Conservation (phyloP, 2,329 filamentous ascomycete genomes). For the Chaetomium strumarium region DNA sequence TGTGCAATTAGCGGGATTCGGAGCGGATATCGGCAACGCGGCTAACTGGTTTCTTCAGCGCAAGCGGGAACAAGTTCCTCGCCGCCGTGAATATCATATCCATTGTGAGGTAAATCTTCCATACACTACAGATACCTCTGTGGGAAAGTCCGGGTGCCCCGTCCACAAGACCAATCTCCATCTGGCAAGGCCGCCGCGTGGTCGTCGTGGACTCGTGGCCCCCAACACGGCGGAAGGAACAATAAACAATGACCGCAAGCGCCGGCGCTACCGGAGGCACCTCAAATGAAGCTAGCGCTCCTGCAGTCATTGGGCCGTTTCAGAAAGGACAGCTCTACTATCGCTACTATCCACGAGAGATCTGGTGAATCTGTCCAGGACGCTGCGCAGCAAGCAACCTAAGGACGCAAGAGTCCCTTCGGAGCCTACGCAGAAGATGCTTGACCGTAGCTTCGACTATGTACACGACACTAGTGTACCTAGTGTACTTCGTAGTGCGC, state of each 20-base stretch:
- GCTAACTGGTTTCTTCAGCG: no score
- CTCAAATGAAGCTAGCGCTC: neutral
- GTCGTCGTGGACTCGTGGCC: neutral
- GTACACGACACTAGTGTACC: neutral
- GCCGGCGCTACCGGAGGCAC: constrained; percentile 18
- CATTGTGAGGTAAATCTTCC: no score
- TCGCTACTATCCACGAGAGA: no score
- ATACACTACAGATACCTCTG: no score
- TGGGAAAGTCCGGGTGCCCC: no score
- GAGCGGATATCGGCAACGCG: no score
- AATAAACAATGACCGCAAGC: constrained; percentile 13
- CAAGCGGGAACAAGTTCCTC: no score
- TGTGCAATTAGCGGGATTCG: no score
- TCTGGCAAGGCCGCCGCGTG: neutral
- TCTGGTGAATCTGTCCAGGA: neutral
- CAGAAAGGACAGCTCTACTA: neutral
- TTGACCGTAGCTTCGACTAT: neutral
- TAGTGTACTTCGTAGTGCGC: neutral
- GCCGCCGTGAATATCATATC: no score
- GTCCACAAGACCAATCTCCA: neutral
- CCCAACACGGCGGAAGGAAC: constrained; percentile 7
- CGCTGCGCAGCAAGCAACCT: neutral
- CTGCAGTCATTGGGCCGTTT: constrained; percentile 8
- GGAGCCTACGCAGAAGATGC: no score
- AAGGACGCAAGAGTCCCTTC: neutral